These are phyloP conservation scores for Coniochaeta sp. DNA, from an alignment of 2,329 filamentous ascomycete genomes.

Conservation along the genomic window DNA sequence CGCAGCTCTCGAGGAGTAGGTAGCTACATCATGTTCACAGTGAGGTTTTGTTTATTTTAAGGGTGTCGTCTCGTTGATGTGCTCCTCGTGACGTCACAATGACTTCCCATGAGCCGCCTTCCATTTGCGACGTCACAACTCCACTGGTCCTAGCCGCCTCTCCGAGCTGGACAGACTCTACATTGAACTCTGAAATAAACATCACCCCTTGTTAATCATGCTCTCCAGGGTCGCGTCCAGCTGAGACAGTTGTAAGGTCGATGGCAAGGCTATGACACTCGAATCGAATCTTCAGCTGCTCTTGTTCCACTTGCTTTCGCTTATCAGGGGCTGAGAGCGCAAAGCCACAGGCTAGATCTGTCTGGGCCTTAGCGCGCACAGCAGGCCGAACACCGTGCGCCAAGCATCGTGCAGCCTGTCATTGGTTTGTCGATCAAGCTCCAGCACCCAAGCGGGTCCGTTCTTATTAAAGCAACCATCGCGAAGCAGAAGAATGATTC, in stretches of 20 bases:
- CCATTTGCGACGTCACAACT: not conserved
- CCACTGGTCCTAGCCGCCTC: not conserved
- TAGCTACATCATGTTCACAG: no score
- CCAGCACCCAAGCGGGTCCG: not conserved
- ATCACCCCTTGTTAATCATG: no score
- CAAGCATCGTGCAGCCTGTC: not conserved
- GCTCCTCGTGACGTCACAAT: not conserved
- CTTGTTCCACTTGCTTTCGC: not conserved
- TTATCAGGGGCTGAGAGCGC: not conserved
- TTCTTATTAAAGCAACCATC: not conserved
- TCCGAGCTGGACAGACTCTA: not conserved
- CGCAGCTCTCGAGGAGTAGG: no score
- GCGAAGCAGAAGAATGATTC: not conserved
- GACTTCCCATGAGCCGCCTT: not conserved
- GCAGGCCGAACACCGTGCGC: not conserved
- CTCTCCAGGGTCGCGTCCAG: no score
- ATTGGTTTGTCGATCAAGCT: not conserved
- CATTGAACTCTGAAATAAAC: no score
- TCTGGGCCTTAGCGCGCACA: not conserved
- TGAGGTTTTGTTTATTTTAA: not conserved
- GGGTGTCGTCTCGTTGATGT: not conserved
- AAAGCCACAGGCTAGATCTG: not conserved
- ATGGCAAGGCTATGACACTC: no score
- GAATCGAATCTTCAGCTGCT: not conserved
- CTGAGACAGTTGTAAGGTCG: no score